A percentile compares a stretch with the other conserved stretches of the same genome.
phyloP scores from a whole-genome alignment of 2,329 filamentous ascomycete species.

The Calonectria honghensis region DNA sequence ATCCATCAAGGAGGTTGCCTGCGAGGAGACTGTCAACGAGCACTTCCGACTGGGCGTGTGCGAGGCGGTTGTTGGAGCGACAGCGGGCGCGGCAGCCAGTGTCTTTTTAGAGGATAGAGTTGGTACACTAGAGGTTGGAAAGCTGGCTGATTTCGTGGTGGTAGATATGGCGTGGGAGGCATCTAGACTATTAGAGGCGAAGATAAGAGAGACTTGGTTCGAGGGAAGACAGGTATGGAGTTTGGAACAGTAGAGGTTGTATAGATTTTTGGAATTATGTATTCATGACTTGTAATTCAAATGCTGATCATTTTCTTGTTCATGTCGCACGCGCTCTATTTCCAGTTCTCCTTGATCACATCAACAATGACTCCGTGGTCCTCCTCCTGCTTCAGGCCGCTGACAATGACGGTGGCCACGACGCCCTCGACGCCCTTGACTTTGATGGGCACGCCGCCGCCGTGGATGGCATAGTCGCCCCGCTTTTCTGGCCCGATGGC shows the following conservation, averaged over 20 bases:
- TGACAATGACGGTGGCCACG: slow-evolving; percentile 84
- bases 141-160: slow-evolving; percentile 71
- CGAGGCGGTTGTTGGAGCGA: slow-evolving; percentile 69
- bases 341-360: slow-evolving; percentile 74
- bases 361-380: slow-evolving; percentile 86
- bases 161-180: slow-evolving; percentile 67
- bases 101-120: slow-evolving; percentile 69
- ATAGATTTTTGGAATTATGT: not conserved
- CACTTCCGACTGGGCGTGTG: slow-evolving; percentile 69
- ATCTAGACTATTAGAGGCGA: slow-evolving; percentile 65
- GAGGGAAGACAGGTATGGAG: slow-evolving; percentile 62
- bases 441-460: slow-evolving; percentile 83
- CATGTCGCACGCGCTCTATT: slow-evolving; percentile 24
- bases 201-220: slow-evolving; percentile 70
- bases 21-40: slow-evolving; percentile 65
- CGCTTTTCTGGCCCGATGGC: slow-evolving; percentile 75
- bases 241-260: not conserved
- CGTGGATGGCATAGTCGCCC: slow-evolving; percentile 84
- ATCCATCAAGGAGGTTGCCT: slow-evolving; percentile 66
- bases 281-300: not conserved
- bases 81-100: slow-evolving; percentile 69
- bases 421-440: slow-evolving; percentile 85
- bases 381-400: slow-evolving; percentile 84
- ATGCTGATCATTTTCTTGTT: not conserved
- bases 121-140: slow-evolving; percentile 69